Evolutionary conservation across 129 eudicot genomes (phyloP).

Genomic region (Tanacetum coccineum): DNA sequence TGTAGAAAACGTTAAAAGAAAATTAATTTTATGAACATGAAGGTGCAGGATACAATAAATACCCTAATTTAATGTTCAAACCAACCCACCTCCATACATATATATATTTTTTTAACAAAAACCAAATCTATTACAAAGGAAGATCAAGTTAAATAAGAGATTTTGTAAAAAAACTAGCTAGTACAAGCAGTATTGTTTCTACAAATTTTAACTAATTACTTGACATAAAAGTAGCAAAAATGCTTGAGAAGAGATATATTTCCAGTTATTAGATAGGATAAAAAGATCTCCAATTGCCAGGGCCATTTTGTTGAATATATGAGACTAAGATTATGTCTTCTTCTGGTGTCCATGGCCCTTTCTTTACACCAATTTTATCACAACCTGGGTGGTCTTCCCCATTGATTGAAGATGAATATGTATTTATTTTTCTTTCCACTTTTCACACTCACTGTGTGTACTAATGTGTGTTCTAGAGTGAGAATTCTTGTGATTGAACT

Average conservation of each 20-base stretch:
- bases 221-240: too few relatives aligned
- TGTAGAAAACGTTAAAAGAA: conserved; percentile 5
- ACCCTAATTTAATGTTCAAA: conserved; percentile 34
- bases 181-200: too few relatives aligned
- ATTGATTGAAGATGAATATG: conserved; percentile 24
- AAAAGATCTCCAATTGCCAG: conserved; percentile 70
- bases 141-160: too few relatives aligned
- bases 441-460: conserved; percentile 12
- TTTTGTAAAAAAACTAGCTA: too few relatives aligned
- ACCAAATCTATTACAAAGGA: too few relatives aligned
- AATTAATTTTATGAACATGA: conserved; percentile 10
- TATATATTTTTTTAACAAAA: not conserved
- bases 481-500: conserved; percentile 13
- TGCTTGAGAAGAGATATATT: too few relatives aligned
- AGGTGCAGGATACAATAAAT: conserved; percentile 28
- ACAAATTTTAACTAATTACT: too few relatives aligned
- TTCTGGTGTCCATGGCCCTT: conserved; percentile 67
- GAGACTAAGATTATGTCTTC: conserved; percentile 48
- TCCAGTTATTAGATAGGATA: conserved; percentile 68
- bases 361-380: conserved; percentile 57
- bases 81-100: conserved; percentile 35
- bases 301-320: conserved; percentile 63
- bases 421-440: conserved; percentile 4
- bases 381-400: conserved; percentile 80
- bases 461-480: not conserved